Base-by-base conservation (phyloP, 2,329 filamentous ascomycete species). In the Scedosporium boydii region DNA sequence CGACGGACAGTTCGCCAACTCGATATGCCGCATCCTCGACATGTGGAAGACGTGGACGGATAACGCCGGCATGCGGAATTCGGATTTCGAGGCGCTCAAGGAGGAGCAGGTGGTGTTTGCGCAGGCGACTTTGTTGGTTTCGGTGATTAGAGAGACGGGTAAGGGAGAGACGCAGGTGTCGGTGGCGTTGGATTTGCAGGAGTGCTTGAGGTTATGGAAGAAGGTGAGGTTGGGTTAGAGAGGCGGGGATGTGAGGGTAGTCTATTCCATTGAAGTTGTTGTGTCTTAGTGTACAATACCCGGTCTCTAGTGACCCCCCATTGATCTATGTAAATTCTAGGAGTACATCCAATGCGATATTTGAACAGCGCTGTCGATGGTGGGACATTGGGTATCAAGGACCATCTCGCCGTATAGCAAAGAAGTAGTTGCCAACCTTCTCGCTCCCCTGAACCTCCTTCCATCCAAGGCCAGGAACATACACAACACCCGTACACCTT, bases 341-440 rank as follows among this genome's bases (percentile, higher is more conserved):
- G 29, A 57, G 53, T 57, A 57, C 53, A 57, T 23, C 18, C 34
- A 38, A 41, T 23, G 16, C n/a, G n/a, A 41, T 27, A n/a, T 27
- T 57, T 57, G 5, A 21, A 12, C 23, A 23, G 23, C 23, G 23
- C 6, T 5, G 18, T 48, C 44, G 16, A 21, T 48, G 4, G 16
- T 48, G 44, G 16, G 44, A 48, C 9, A 14, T 59, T 27, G 44
- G 44, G 65, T 51, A 68, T 63, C 58, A 59, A 48, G 67, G n/a
- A 16, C 29, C 66, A 34, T 69, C 70, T 67, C 75, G 76, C 75
- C 87, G 84, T 53, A 96, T 87, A 7, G 85, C 95, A 73, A 97
- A 96, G 75, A 99, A 98, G 77, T 98, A 99, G 74, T 99, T 99
- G 9, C 93, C 93, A 70, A 91, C 85, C 70, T 85, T 86, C 77